Evolutionary conservation across 306 rosid genomes (phyloP), one percentile per base, ranked within the genome.

Genomic region (Quillaja saponaria): DNA sequence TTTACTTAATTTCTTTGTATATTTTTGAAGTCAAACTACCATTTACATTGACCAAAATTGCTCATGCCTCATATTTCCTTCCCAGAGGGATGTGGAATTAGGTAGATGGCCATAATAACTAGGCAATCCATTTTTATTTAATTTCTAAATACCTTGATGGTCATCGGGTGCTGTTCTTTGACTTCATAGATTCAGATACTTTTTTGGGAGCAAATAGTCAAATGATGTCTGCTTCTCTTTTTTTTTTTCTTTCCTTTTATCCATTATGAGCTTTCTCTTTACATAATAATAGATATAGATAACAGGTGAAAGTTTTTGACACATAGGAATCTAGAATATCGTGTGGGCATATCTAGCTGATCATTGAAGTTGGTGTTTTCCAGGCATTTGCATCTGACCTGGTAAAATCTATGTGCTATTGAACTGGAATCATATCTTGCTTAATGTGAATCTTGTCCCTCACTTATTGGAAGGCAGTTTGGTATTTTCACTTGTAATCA

Each of bases 351-450:
- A n/a, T 44, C 21, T 28, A 28, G 39, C 37, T 21, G 15, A 12
- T 34, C 41, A 19, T 34, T 55, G 19, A 33, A 11, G 39, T 51
- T 17, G 59, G 34, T 58, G 28, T 51, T 34, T 42, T 40, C 49
- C 8, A 35, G 16, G 16, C 35, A 51, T 8, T 25, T 20, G 34
- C 15, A 28, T 73, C 33, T 66, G 45, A 55, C 34, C 25, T 57
- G 54, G 44, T 25, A 8, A 16, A 54, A 21, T 54, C 21, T 39
- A 6, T 41, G 12, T 13, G 38, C 5, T 47, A 33, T 15, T 28
- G 31, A 54, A 20, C 40, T 13, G 34, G 37, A 10, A 25, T n/a
- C 2, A 52, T 51, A 51, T 52, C 38, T 13, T 52, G 39, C 56
- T 51, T 49, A 18, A 0, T 21, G 12, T 38, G 2, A 14, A 41